Base-by-base conservation (phyloP, 2,329 filamentous ascomycete genomes). In the Rutstroemia sp. region DNA sequence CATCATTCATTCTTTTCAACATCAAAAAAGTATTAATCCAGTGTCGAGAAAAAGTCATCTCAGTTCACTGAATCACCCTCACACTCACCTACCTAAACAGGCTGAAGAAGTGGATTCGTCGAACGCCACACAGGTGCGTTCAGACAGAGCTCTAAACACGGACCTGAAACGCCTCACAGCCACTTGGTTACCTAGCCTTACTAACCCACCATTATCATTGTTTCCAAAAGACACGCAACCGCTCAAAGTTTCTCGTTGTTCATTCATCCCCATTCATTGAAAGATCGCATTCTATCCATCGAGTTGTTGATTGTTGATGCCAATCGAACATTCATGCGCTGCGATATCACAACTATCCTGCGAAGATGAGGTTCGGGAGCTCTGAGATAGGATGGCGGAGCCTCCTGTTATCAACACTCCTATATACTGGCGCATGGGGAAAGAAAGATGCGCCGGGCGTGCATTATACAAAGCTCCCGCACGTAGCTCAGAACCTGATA, bases 401-500 rank as follows among this genome's bases (percentile, higher is more conserved):
- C 58, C 62, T 69, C 53, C 59, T 70, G 45, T 48, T 65, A 44
- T 59, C 64, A 40, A 59, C 65, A 34, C 59, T 69, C 30, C 63
- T 70, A 19, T 60, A 49, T 47, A 60, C 59, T 34, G 54, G 54
- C 47, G 59, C 61, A 25, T 63, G 57, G 60, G 66, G 63, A 45
- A 70, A 69, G 58, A 70, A 70, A 58, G 67, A 69, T 54, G 58
- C 77, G 49, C 92, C 92, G 23, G 77, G 78, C 56, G 78, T 96
- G 65, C 76, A 79, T 60, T 74, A 77, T 58, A 87, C 76, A 53
- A 72, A 79, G 48, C 88, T 96, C 73, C 76, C 87, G 46, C 77
- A 84, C 65, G 72, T 78, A 54, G 88, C 90, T 0, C 69, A 74
- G 54, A 84, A 84, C 69, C 75, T 96, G 62, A 87, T 88, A 73